A percentile compares a stretch with the other conserved stretches of the same genome.
Evolutionary conservation across 2,329 filamentous ascomycete species (phyloP).

Genomic region (Pseudogymnoascus sp.): DNA sequence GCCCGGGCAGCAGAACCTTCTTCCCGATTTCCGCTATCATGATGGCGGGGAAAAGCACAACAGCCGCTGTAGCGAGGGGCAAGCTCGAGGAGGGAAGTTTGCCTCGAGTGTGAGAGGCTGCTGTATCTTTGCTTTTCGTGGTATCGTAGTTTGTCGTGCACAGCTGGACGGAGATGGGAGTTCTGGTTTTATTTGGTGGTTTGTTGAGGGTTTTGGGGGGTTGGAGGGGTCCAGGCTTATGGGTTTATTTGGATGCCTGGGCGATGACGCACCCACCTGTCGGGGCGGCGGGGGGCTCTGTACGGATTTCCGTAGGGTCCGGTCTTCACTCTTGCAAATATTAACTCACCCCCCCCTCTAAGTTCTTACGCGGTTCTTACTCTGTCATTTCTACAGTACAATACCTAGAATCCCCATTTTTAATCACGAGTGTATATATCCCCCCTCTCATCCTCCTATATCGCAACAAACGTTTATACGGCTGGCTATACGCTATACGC

Average conservation of each 20-base stretch:
- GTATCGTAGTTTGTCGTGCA: no score
- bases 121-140: no score
- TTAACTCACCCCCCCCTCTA: not conserved
- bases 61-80: no score
- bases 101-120: not conserved
- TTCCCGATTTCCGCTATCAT: not conserved
- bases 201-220: not conserved
- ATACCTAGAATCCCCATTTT: not conserved
- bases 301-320: not conserved
- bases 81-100: not conserved
- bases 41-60: not conserved
- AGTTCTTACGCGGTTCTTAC: not conserved
- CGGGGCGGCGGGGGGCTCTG: not conserved
- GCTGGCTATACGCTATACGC: no score
- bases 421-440: not conserved
- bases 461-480: not conserved
- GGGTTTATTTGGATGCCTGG: not conserved
- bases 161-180: not conserved
- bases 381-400: no score
- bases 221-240: not conserved
- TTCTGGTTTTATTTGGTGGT: not conserved
- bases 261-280: not conserved
- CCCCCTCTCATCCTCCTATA: not conserved
- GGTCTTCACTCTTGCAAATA: not conserved
- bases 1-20: not conserved